phyloP scores from a whole-genome alignment of 345 rosid genomes.

The Bretschneidera sinensis region DNA sequence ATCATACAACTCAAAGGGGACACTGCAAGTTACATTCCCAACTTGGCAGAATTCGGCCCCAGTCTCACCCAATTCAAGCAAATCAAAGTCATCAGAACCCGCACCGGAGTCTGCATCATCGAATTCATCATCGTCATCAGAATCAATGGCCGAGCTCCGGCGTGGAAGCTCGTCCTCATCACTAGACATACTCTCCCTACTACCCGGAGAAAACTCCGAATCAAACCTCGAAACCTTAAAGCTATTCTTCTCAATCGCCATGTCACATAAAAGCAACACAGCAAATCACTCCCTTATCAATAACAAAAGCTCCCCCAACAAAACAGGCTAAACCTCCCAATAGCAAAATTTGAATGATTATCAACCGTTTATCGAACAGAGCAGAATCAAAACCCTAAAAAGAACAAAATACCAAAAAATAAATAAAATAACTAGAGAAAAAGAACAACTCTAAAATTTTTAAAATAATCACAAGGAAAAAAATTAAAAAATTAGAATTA shows the following conservation, averaged over 20 bases:
- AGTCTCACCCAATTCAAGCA: constrained; percentile 87
- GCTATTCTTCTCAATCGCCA: constrained; percentile 97
- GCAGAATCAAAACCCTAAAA: constrained; percentile 33
- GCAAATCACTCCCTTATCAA: constrained; percentile 13
- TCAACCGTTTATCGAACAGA: neutral
- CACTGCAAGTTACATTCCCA: constrained; percentile 71
- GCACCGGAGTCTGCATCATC: constrained; percentile 96
- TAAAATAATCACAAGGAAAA: constrained; percentile 8
- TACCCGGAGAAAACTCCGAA: constrained; percentile 73
- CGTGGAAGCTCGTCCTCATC: constrained; percentile 65
- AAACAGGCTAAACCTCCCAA: constrained; percentile 7
- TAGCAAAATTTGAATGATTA: constrained; percentile 5
- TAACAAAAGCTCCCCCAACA: constrained; percentile 12
- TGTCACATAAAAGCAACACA: constrained; percentile 22
- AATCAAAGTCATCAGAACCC: constrained; percentile 95
- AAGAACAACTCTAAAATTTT: constrained; percentile 8
- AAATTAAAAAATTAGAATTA: constrained; percentile 1
- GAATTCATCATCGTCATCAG: constrained; percentile 64
- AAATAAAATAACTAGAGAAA: neutral
- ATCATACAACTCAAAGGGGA: constrained; percentile 88
- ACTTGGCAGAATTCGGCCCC: constrained; percentile 87
- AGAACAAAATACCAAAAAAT: constrained; percentile 17
- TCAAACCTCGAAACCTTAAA: constrained; percentile 75
- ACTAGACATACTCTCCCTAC: constrained; percentile 67
- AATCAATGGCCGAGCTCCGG: constrained; percentile 49